Conservation (phyloP, 2,329 filamentous ascomycete genomes). For the Neurospora sp. region DNA sequence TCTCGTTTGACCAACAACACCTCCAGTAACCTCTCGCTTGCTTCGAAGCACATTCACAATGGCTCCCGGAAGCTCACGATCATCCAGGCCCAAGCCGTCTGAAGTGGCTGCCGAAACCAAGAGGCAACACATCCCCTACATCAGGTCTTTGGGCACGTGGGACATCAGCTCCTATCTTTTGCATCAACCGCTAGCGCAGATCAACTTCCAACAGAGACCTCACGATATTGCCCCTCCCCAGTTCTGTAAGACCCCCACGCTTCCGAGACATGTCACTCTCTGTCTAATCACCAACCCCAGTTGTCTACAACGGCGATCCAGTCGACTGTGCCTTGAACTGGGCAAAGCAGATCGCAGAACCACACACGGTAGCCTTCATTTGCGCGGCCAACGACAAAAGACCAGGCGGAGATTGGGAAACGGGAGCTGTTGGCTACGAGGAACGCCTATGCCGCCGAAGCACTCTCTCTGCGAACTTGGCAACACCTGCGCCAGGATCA, state of each 20-base stretch:
- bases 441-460: slow-evolving; percentile 67
- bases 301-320: slow-evolving; percentile 47
- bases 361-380: slow-evolving; percentile 51
- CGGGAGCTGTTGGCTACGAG: slow-evolving; percentile 51
- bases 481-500: slow-evolving; percentile 45
- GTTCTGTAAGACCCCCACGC: slow-evolving; percentile 27
- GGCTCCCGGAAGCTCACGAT: slow-evolving; percentile 31
- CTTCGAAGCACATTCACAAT: slow-evolving; percentile 26
- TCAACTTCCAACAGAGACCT: slow-evolving; percentile 27
- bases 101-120: slow-evolving; percentile 69
- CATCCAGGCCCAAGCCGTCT: slow-evolving; percentile 51
- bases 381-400: slow-evolving; percentile 69
- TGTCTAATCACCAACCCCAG: slow-evolving; percentile 20
- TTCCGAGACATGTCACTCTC: background rate
- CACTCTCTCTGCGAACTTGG: slow-evolving; percentile 60
- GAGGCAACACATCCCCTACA: slow-evolving; percentile 55
- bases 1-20: background rate
- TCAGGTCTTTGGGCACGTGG: slow-evolving; percentile 46
- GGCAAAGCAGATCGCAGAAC: slow-evolving; percentile 26
- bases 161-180: slow-evolving; percentile 51
- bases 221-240: slow-evolving; percentile 31
- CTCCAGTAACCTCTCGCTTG: background rate
- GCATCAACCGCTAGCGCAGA: slow-evolving; percentile 38
- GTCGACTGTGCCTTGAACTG: slow-evolving; percentile 52
- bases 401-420: slow-evolving; percentile 71